Evolutionary conservation across 73 alveolate species (phyloP).

Genomic region (Halteria grandinella): DNA sequence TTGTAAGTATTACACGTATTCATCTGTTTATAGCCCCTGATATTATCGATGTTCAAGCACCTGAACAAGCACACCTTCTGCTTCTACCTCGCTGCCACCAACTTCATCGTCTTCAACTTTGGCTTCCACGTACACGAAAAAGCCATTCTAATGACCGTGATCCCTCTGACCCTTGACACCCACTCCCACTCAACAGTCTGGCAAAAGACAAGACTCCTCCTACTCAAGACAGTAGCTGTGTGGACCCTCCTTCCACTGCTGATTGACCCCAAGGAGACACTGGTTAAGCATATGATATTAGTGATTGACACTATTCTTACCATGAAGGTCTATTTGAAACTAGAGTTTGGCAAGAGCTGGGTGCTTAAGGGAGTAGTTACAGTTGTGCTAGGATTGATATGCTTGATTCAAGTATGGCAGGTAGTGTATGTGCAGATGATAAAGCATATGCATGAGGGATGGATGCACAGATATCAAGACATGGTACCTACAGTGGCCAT

Average conservation of each 20-base stretch:
- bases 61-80: slow-evolving; percentile 56
- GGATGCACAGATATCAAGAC: slow-evolving; percentile 49
- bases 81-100: slow-evolving; percentile 72
- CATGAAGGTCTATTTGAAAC: neutral
- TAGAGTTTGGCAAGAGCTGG: neutral
- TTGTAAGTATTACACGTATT: slow-evolving; percentile 32
- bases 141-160: slow-evolving; percentile 82
- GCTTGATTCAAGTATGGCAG: neutral
- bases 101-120: slow-evolving; percentile 81
- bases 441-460: slow-evolving; percentile 21
- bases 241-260: slow-evolving; percentile 52
- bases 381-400: neutral
- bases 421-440: neutral
- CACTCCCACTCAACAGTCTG: neutral
- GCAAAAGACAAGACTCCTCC: neutral
- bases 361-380: neutral
- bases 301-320: slow-evolving; percentile 15
- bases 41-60: slow-evolving; percentile 26
- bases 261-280: slow-evolving; percentile 18
- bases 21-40: slow-evolving; percentile 37
- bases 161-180: slow-evolving; percentile 47
- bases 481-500: slow-evolving; percentile 21
- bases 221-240: slow-evolving; percentile 28
- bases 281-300: slow-evolving; percentile 50
- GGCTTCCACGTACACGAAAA: slow-evolving; percentile 97